Evolutionary conservation across 75 land plant genomes (phyloP).

Genomic region (Pseudotsuga menziesii): DNA sequence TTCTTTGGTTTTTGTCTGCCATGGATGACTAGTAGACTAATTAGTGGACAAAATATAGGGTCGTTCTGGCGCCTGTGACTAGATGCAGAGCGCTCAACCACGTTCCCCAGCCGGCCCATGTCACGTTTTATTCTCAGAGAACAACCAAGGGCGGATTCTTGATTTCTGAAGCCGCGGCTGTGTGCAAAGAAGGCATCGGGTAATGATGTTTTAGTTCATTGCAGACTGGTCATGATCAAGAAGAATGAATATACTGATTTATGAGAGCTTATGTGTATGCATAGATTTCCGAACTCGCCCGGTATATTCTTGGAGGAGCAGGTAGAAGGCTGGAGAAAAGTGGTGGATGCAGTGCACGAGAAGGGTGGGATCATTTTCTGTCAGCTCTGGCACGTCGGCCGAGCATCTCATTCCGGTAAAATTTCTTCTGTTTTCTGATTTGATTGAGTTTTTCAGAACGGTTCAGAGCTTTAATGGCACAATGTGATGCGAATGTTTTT

Average conservation of each 20-base stretch:
- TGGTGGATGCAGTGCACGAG: constrained; percentile 34
- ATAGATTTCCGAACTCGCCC: constrained; percentile 26
- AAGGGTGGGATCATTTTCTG: constrained; percentile 28
- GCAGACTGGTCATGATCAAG: background rate
- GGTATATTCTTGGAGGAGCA: constrained; percentile 31
- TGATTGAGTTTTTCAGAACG: background rate
- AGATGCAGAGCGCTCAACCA: constrained; percentile 22
- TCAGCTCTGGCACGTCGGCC: constrained; percentile 39
- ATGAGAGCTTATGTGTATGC: background rate
- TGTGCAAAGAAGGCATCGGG: constrained; percentile 16
- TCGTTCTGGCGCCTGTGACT: constrained; percentile 32
- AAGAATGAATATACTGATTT: background rate
- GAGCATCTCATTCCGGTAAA: constrained; percentile 17
- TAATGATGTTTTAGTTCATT: background rate
- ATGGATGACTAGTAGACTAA: background rate
- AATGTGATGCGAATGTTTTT: background rate
- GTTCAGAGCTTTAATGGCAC: background rate
- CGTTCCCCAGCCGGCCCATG: constrained; percentile 19
- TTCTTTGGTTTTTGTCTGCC: background rate
- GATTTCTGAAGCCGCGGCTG: constrained; percentile 24
- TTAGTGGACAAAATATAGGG: constrained; percentile 11
- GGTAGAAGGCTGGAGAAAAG: constrained; percentile 24
- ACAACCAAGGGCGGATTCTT: constrained; percentile 32
- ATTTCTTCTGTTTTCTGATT: background rate
- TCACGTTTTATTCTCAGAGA: constrained; percentile 22